Conservation (phyloP, 768 basidiomycete species). For the Dioszegia hungarica region DNA sequence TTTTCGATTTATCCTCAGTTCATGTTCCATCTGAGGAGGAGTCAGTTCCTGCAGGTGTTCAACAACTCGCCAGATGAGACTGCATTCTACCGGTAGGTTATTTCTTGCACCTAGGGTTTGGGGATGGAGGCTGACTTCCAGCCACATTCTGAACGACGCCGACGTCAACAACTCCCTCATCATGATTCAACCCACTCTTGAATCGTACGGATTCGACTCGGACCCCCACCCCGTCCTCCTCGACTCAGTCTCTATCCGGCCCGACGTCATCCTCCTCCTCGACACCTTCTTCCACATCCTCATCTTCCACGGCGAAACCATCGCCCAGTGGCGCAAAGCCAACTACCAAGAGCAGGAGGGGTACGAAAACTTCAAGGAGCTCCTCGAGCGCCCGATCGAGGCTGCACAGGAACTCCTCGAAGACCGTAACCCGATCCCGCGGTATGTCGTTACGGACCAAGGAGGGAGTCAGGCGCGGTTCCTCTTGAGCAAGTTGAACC, state of each 20-base stretch:
- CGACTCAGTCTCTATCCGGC: slow-evolving; percentile 95
- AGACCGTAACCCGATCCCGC: slow-evolving; percentile 93
- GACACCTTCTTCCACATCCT: slow-evolving; percentile 99
- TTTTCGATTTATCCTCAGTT: slow-evolving; percentile 99
- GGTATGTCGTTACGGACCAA: slow-evolving; percentile 97
- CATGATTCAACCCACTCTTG: slow-evolving; percentile 99
- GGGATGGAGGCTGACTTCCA: slow-evolving; percentile 47
- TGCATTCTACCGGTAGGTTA: slow-evolving; percentile 82
- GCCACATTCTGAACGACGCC: slow-evolving; percentile 91
- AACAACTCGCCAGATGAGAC: slow-evolving; percentile 99
- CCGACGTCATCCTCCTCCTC: slow-evolving; percentile 89
- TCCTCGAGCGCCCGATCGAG: slow-evolving; percentile 74
- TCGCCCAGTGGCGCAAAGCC: slow-evolving; percentile 96
- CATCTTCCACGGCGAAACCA: slow-evolving; percentile 96
- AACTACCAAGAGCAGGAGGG: slow-evolving; percentile 98
- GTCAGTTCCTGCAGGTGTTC: slow-evolving; percentile 98
- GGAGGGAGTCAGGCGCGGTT: slow-evolving; percentile 98
- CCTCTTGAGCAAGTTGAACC: slow-evolving; percentile 90
- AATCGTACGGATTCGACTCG: slow-evolving; percentile 91
- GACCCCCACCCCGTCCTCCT: slow-evolving; percentile 89
- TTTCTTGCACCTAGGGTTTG: neutral
- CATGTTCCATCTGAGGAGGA: slow-evolving; percentile 97
- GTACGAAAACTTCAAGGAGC: slow-evolving; percentile 95
- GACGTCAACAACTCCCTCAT: slow-evolving; percentile 99
- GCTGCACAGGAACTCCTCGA: slow-evolving; percentile 93